Conservation (phyloP, 2,329 filamentous ascomycete species). For the Teratosphaeria pseudoeucalypti region DNA sequence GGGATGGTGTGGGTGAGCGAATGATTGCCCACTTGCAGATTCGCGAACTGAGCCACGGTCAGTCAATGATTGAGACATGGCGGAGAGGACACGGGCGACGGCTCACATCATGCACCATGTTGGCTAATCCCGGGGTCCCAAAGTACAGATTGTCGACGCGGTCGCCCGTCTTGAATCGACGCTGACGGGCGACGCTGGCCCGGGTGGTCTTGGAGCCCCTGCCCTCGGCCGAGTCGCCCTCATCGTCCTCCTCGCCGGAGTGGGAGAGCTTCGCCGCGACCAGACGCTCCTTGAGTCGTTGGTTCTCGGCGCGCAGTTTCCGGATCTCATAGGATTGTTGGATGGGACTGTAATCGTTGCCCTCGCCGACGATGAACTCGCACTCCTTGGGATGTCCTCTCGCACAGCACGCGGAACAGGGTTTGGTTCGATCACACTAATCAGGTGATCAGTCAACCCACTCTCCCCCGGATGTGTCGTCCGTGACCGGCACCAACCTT, state of each 20-base stretch:
- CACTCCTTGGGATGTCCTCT: constrained; percentile 38
- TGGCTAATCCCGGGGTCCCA: constrained; percentile 39
- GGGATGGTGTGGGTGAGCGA: constrained; percentile 36
- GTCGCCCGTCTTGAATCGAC: constrained; percentile 30
- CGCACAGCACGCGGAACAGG: constrained; percentile 40
- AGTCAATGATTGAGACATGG: neutral
- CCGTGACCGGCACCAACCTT: constrained; percentile 27
- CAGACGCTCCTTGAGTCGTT: constrained; percentile 34
- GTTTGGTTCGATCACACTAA: constrained; percentile 40
- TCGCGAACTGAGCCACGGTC: constrained; percentile 28
- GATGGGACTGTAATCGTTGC: constrained; percentile 36
- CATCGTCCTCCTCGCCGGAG: constrained; percentile 30
- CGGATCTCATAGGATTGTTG: constrained; percentile 39
- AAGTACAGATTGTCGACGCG: constrained; percentile 40
- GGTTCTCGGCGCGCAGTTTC: constrained; percentile 36
- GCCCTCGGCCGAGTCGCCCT: constrained; percentile 20
- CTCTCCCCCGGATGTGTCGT: neutral
- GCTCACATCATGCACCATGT: constrained; percentile 36
- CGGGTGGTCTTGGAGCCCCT: constrained; percentile 13
- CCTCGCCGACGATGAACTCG: constrained; percentile 35
- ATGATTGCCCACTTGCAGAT: constrained; percentile 29
- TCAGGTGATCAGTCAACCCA: constrained; percentile 1
- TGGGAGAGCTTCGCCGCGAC: constrained; percentile 20
- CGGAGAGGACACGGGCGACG: neutral
- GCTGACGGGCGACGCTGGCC: constrained; percentile 17